Base-by-base conservation (phyloP, 495 filamentous ascomycete genomes). In the Hyaloscypha finlandica region DNA sequence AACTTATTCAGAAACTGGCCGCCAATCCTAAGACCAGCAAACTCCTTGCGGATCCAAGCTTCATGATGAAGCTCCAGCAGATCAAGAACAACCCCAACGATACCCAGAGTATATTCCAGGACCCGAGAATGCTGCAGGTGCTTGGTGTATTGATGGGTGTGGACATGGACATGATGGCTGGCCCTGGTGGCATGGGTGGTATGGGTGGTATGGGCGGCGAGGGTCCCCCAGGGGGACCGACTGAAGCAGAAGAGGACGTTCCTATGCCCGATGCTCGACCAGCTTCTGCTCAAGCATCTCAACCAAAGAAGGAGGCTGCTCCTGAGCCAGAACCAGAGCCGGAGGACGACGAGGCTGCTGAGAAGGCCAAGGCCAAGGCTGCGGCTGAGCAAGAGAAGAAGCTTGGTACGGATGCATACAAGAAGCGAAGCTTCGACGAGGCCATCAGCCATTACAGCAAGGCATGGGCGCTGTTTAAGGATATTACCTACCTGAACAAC, bases 401-500 rank as follows among this genome's bases (percentile, higher is more conserved):
- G 64, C 82, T 97, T 58, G 95, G 95, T 64, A 99, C 93, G 31
- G 92, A 96, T 70, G 89, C 89, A 74, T 99, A 99, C 83, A 99
- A 98, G 88, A 97, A 97, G 86, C 87, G 93, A 71, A 87, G 97
- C 73, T 95, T 98, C 65, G 96, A 97, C 71, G 86, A 88, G 72
- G 95, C 95, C 53, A 96, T 98, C 73, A 88, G 92, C 77, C 93
- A 99, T 81, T 99, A 99, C 81, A 84, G 80, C 73, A 97, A 96
- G 76, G 95, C 95, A 2, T 99, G 96, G 96, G 91, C 94, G 58
- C 69, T 94, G 56, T 81, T 94, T 86, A 93, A 97, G 83, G 95
- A 99, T 70, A 94, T 98, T 74, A 95, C 93, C 16, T 99, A 98
- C 77, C 82, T 98, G 68, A 98, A 96, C 81, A 99, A 99, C 79